Evolutionary conservation across 768 basidiomycete species (phyloP).

Genomic region (Amylocystis lapponica): DNA sequence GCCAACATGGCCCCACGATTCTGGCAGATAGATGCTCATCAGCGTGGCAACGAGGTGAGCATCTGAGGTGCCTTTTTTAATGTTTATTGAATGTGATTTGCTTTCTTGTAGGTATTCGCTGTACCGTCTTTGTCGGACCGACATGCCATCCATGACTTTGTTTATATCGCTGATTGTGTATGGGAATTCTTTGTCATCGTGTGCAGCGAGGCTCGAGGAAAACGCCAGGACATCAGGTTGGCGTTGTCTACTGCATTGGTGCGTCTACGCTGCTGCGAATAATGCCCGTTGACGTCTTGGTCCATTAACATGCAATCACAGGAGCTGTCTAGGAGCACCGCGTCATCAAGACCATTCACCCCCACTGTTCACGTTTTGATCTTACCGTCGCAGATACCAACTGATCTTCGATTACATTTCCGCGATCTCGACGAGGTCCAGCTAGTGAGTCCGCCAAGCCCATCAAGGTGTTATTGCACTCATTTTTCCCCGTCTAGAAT

Average conservation of each 20-base stretch:
- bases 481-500: slow-evolving; percentile 29
- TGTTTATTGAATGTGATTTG: neutral
- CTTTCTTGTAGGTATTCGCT: slow-evolving; percentile 37
- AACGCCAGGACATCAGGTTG: slow-evolving; percentile 53
- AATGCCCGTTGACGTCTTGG: neutral
- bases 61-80: slow-evolving; percentile 32
- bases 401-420: slow-evolving; percentile 61
- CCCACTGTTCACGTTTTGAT: slow-evolving; percentile 72
- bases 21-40: slow-evolving; percentile 53
- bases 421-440: slow-evolving; percentile 62
- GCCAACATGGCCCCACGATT: slow-evolving; percentile 43
- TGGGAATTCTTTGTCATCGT: slow-evolving; percentile 81
- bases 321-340: slow-evolving; percentile 49
- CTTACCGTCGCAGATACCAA: slow-evolving; percentile 67
- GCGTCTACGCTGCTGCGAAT: slow-evolving; percentile 9
- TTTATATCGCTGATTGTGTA: slow-evolving; percentile 68
- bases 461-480: too few species aligned
- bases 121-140: slow-evolving; percentile 41
- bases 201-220: slow-evolving; percentile 56
- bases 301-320: slow-evolving; percentile 20
- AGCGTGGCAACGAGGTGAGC: slow-evolving; percentile 23
- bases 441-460: slow-evolving; percentile 49
- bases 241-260: slow-evolving; percentile 58
- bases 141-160: slow-evolving; percentile 33
- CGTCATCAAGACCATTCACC: slow-evolving; percentile 53